Evolutionary conservation across 2,329 filamentous ascomycete genomes (phyloP).

Genomic region (Fusarium denticulatum): DNA sequence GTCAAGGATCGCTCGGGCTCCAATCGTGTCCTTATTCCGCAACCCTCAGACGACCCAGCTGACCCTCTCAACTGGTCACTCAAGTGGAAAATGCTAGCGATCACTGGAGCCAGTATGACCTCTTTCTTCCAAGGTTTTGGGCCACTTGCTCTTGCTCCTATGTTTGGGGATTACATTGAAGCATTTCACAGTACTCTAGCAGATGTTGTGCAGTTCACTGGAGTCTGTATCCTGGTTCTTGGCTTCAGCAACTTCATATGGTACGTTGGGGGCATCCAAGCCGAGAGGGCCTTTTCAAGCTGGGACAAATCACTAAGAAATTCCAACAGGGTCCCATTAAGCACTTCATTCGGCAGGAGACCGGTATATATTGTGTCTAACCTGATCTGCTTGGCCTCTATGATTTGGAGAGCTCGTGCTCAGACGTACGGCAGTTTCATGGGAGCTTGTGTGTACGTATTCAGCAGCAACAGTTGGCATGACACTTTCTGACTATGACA

Average conservation of each 20-base stretch:
- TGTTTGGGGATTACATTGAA: background rate
- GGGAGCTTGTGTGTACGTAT: background rate
- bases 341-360: background rate
- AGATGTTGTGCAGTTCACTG: background rate
- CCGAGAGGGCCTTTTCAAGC: fast-evolving
- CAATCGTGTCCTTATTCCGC: background rate
- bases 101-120: background rate
- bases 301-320: background rate
- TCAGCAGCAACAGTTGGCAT: fast-evolving
- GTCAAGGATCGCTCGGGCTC: background rate
- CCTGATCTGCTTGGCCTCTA: background rate
- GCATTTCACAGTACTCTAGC: background rate
- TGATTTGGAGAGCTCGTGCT: background rate
- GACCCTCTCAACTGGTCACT: background rate
- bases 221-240: background rate
- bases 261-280: background rate
- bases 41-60: background rate
- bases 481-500: background rate
- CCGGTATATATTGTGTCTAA: background rate
- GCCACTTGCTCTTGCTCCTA: background rate
- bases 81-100: background rate
- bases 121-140: background rate
- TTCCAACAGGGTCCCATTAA: background rate
- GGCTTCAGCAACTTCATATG: background rate
- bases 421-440: background rate